phyloP scores from a whole-genome alignment of 805 yeast species.

The Candida pseudofarinosa region DNA sequence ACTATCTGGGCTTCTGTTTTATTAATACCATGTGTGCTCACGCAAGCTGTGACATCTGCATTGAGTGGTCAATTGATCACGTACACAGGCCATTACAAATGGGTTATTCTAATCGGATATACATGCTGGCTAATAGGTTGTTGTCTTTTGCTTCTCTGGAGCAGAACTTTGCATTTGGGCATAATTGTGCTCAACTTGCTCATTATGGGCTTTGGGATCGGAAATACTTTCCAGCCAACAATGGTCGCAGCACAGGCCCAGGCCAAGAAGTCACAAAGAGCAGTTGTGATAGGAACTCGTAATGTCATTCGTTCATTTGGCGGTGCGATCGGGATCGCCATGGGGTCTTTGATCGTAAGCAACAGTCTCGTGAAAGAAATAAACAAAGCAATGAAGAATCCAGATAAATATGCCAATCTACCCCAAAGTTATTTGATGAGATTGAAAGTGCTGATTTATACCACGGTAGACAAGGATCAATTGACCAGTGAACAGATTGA shows the following conservation, averaged over 20 bases:
- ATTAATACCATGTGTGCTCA: constrained; percentile 29
- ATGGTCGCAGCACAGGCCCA: constrained; percentile 54
- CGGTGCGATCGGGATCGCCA: constrained; percentile 58
- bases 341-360: constrained; percentile 35
- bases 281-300: constrained; percentile 55
- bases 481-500: constrained; percentile 18
- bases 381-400: constrained; percentile 8
- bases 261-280: constrained; percentile 47
- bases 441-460: constrained; percentile 15
- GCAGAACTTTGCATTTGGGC: constrained; percentile 15
- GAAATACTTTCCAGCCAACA: constrained; percentile 29
- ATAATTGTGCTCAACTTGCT: constrained; percentile 7
- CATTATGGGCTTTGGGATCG: constrained; percentile 32
- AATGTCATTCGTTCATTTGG: constrained; percentile 57
- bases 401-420: constrained; percentile 5
- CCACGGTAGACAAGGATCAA: constrained; percentile 19
- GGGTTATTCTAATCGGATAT: constrained; percentile 30
- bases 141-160: constrained; percentile 21
- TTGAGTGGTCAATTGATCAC: constrained; percentile 43
- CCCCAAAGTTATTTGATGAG: constrained; percentile 11
- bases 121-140: constrained; percentile 20
- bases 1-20: constrained; percentile 18
- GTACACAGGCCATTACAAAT: constrained; percentile 36
- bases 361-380: constrained; percentile 28
- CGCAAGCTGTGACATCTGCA: constrained; percentile 39